A percentile compares a stretch with the other conserved stretches of the same genome.
phyloP scores from a whole-genome alignment of 495 filamentous ascomycete species.

The Penicillium cataractarum region DNA sequence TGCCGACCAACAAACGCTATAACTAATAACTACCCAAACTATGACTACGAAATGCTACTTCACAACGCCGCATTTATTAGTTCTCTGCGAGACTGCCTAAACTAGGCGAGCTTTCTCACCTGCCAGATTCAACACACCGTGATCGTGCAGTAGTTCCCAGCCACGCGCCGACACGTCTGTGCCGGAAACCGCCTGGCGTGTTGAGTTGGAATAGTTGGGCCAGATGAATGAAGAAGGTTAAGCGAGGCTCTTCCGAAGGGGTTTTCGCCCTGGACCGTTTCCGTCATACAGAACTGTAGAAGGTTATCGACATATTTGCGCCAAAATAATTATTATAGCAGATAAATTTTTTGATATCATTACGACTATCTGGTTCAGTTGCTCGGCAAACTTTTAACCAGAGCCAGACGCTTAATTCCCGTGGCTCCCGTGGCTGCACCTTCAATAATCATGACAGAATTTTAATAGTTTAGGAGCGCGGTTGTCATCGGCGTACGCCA shows the following conservation, averaged over 20 bases:
- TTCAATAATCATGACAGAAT: background rate
- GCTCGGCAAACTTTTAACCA: background rate
- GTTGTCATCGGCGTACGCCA: slow-evolving; percentile 9
- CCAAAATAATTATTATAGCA: background rate
- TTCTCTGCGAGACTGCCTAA: slow-evolving; percentile 5
- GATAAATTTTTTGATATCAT: background rate
- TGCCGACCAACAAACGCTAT: slow-evolving; percentile 20
- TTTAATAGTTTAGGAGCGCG: background rate
- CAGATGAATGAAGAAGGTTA: slow-evolving; percentile 33
- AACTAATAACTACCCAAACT: slow-evolving; percentile 4
- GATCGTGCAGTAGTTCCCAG: slow-evolving; percentile 19
- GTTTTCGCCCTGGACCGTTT: slow-evolving; percentile 5
- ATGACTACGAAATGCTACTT: slow-evolving; percentile 4
- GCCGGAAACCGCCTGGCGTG: slow-evolving; percentile 4
- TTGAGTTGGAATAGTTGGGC: slow-evolving; percentile 9
- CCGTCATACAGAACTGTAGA: background rate
- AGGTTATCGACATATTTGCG: background rate
- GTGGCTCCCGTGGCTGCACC: background rate
- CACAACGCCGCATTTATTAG: background rate
- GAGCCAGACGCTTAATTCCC: background rate
- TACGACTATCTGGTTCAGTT: background rate
- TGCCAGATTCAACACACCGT: slow-evolving; percentile 26
- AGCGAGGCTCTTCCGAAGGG: slow-evolving; percentile 17
- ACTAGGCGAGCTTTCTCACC: slow-evolving; percentile 6
- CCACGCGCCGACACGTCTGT: slow-evolving; percentile 15